Evolutionary conservation across 2,329 filamentous ascomycete genomes (phyloP).

Genomic region (Microdochium nivale): DNA sequence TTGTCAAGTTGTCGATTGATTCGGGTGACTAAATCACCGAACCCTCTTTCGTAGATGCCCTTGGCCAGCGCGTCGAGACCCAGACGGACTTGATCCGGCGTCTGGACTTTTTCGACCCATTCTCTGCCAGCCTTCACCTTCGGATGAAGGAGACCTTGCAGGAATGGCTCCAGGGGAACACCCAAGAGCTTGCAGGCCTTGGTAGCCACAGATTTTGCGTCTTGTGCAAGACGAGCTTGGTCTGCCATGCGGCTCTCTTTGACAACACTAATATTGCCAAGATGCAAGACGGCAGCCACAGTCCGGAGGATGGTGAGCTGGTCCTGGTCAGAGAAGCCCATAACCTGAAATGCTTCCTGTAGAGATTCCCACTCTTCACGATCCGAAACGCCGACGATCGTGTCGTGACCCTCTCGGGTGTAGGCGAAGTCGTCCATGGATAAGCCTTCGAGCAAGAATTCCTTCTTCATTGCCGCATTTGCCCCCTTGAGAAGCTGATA

Average conservation of each 20-base stretch:
- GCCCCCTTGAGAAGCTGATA: slow-evolving; percentile 91
- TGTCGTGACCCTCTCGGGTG: slow-evolving; percentile 83
- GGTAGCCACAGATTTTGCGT: slow-evolving; percentile 65
- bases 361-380: slow-evolving; percentile 81
- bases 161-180: slow-evolving; percentile 74
- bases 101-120: slow-evolving; percentile 98
- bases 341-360: slow-evolving; percentile 87
- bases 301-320: slow-evolving; percentile 78
- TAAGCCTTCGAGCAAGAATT: slow-evolving; percentile 66
- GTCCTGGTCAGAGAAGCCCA: slow-evolving; percentile 84
- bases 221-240: slow-evolving; percentile 73
- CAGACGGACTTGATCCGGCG: slow-evolving; percentile 88
- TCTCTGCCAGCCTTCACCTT: slow-evolving; percentile 92
- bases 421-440: slow-evolving; percentile 86
- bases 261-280: slow-evolving; percentile 83
- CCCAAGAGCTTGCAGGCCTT: slow-evolving; percentile 79
- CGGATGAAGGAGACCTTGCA: slow-evolving; percentile 83
- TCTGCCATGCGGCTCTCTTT: slow-evolving; percentile 89
- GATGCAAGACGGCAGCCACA: slow-evolving; percentile 82
- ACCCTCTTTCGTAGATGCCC: slow-evolving; percentile 94
- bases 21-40: slow-evolving; percentile 82
- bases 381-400: slow-evolving; percentile 85
- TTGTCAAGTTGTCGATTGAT: slow-evolving; percentile 91
- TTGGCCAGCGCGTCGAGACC: slow-evolving; percentile 87
- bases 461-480: slow-evolving; percentile 60